phyloP scores from a whole-genome alignment of 305 asterid genomes.

The Solanum aculeatissimum region DNA sequence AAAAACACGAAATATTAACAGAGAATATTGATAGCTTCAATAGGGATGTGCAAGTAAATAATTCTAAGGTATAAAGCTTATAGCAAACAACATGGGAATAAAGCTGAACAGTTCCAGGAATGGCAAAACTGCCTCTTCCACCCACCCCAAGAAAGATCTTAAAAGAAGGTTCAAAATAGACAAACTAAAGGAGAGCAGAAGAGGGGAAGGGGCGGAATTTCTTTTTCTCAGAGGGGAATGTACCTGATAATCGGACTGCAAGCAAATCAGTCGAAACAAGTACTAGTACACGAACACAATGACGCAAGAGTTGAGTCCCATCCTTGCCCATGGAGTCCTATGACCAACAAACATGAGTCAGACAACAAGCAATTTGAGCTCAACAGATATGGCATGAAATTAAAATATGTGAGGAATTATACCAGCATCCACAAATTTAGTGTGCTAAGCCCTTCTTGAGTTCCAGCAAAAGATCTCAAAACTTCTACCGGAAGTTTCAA shows the following conservation, averaged over 20 bases:
- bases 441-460: conserved; percentile 72
- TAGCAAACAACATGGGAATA: background rate
- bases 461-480: conserved; percentile 88
- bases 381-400: background rate
- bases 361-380: conserved; percentile 5
- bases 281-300: conserved; percentile 92
- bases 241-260: conserved; percentile 95
- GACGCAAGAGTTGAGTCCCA: conserved; percentile 99
- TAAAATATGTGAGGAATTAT: conserved; percentile 3
- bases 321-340: conserved; percentile 99
- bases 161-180: background rate
- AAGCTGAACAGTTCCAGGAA: background rate
- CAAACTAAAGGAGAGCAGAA: background rate
- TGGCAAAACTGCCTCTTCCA: background rate
- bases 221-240: background rate
- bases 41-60: background rate
- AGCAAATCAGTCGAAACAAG: conserved; percentile 83
- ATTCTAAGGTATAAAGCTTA: background rate
- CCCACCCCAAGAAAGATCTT: background rate
- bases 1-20: background rate
- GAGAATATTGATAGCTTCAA: background rate
- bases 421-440: conserved; percentile 98
- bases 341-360: conserved; percentile 6
- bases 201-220: background rate
- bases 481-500: conserved; percentile 77